Conservation (phyloP, 495 filamentous ascomycete species). For the Daldinia bambusicola region DNA sequence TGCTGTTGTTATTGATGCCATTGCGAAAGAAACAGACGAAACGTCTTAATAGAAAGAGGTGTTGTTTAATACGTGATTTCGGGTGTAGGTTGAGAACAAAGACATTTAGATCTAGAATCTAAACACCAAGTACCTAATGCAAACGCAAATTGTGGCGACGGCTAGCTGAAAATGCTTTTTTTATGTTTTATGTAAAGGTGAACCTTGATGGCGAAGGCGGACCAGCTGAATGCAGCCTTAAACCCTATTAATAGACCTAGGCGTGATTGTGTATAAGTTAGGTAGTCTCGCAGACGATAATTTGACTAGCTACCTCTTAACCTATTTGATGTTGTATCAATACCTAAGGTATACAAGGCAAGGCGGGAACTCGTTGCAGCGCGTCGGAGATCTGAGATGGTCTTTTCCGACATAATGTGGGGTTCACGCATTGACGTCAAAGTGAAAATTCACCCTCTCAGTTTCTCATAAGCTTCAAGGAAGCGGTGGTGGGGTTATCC, state of each 20-base stretch:
- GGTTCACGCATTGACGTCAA: conserved; percentile 36
- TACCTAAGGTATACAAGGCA: conserved; percentile 9
- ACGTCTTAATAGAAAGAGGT: neutral
- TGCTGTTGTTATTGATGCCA: conserved; percentile 51
- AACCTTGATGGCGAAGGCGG: conserved; percentile 36
- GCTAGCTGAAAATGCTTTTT: neutral
- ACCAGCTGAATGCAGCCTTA: conserved; percentile 25
- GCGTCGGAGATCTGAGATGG: conserved; percentile 19
- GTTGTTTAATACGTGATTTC: neutral
- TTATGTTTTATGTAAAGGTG: conserved; percentile 10
- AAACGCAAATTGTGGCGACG: neutral
- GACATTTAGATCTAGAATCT: neutral
- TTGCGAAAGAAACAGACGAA: conserved; percentile 21
- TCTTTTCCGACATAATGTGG: conserved; percentile 13
- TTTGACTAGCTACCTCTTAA: no score
- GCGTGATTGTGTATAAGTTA: conserved; percentile 10
- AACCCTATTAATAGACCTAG: conserved; percentile 19
- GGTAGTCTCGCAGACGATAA: conserved; percentile 27
- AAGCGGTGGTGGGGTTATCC: conserved; percentile 31
- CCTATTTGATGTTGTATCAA: conserved; percentile 12
- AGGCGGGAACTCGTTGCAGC: conserved; percentile 11
- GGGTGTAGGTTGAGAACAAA: neutral
- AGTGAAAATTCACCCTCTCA: conserved; percentile 11
- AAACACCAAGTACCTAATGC: neutral
- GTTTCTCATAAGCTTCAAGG: neutral